phyloP scores from a whole-genome alignment of 2,329 filamentous ascomycete genomes.

The Furcasterigmium furcatum region DNA sequence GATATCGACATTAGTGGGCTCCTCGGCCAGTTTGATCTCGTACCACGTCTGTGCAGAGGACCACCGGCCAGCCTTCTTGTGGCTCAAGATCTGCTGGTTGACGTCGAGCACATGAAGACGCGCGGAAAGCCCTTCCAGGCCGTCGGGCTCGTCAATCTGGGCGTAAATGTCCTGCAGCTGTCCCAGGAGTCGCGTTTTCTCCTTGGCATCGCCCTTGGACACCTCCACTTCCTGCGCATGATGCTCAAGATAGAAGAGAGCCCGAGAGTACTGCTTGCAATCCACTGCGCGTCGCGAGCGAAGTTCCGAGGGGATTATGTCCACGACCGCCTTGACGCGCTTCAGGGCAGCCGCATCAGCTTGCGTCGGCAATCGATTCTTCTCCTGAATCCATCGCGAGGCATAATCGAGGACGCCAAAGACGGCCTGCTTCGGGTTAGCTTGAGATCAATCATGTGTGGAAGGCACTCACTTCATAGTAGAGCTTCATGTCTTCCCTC shows the following conservation, averaged over 20 bases:
- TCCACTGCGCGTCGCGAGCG: slow-evolving; percentile 82
- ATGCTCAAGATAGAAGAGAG: slow-evolving; percentile 92
- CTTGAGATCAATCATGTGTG: slow-evolving; percentile 12
- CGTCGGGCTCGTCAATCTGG: slow-evolving; percentile 96
- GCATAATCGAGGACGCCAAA: slow-evolving; percentile 91
- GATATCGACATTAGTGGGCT: slow-evolving; percentile 71
- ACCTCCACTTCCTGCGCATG: slow-evolving; percentile 61
- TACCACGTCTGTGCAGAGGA: slow-evolving; percentile 97
- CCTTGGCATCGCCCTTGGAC: slow-evolving; percentile 41
- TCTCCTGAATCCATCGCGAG: slow-evolving; percentile 83
- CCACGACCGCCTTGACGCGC: slow-evolving; percentile 48
- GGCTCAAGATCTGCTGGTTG: slow-evolving; percentile 88
- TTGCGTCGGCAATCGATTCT: slow-evolving; percentile 38
- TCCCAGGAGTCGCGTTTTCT: slow-evolving; percentile 66
- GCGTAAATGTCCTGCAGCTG: slow-evolving; percentile 91
- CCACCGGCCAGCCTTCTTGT: slow-evolving; percentile 91
- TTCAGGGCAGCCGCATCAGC: slow-evolving; percentile 45
- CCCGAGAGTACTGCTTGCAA: slow-evolving; percentile 88
- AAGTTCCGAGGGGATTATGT: slow-evolving; percentile 70
- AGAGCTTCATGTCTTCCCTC: slow-evolving; percentile 75
- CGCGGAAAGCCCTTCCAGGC: slow-evolving; percentile 89
- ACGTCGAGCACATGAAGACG: slow-evolving; percentile 85
- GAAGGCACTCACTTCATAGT: slow-evolving; percentile 68
- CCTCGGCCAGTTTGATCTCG: slow-evolving; percentile 79
- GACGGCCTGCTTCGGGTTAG: slow-evolving; percentile 58